phyloP scores from a whole-genome alignment of 106 monocot species.

The Iris macrosiphon region DNA sequence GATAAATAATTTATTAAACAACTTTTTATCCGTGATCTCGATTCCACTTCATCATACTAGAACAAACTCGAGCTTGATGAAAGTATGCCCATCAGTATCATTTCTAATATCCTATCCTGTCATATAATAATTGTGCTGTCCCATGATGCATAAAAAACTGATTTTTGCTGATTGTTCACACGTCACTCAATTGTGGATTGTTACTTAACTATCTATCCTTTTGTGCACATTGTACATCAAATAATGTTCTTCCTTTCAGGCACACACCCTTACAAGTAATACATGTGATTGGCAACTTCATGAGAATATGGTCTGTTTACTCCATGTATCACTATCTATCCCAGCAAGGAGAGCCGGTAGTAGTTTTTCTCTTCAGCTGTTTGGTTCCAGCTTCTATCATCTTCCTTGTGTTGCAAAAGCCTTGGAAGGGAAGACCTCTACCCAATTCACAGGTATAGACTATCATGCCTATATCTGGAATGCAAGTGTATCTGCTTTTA shows the following conservation, averaged over 20 bases:
- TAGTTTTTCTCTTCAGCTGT: constrained; percentile 76
- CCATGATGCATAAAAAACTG: no score
- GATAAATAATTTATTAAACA: no score
- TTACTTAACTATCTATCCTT: no score
- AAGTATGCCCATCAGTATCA: no score
- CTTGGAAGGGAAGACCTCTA: constrained; percentile 93
- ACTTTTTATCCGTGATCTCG: no score
- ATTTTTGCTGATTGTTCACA: no score
- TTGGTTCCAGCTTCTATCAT: constrained; percentile 85
- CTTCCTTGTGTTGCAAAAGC: constrained; percentile 77
- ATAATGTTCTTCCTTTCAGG: constrained; percentile 37
- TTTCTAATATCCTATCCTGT: no score
- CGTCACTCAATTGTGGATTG: no score
- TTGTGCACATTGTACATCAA: no score
- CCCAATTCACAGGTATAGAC: constrained; percentile 79
- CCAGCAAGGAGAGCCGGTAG: constrained; percentile 49
- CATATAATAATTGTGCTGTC: no score
- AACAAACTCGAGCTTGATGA: no score
- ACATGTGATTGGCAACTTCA: constrained; percentile 75
- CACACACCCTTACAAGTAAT: constrained; percentile 79
- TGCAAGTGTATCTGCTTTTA: background rate
- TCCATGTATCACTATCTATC: constrained; percentile 74
- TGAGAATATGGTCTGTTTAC: constrained; percentile 99
- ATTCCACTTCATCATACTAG: no score
- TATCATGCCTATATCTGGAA: background rate